Percentiles rank a stretch among this genome's conserved stretches.
These are phyloP conservation scores for Suzukiozyma palmioleophila DNA, from an alignment of 1,139 yeast species.

Conservation along the genomic window DNA sequence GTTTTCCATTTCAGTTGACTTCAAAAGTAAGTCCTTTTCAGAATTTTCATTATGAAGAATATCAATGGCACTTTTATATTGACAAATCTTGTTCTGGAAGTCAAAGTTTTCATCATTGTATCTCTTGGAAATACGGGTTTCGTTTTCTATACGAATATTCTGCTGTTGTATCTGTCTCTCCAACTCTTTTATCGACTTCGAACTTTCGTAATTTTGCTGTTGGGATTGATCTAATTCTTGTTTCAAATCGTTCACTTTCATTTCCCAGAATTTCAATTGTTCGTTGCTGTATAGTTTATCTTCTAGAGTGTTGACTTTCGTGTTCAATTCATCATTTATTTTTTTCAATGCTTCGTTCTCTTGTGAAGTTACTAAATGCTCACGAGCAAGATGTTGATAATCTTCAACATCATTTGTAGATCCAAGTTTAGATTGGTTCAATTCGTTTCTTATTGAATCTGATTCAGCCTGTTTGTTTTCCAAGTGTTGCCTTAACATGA, in stretches of 20 bases:
- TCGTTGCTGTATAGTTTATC: constrained; percentile 43
- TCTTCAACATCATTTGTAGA: constrained; percentile 31
- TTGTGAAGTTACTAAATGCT: constrained; percentile 34
- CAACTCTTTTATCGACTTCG: constrained; percentile 26
- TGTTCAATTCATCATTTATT: constrained; percentile 31
- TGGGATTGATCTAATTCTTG: constrained; percentile 28
- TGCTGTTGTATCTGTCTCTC: constrained; percentile 34
- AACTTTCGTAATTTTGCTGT: constrained; percentile 27
- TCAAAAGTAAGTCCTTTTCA: constrained; percentile 38
- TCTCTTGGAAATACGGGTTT: constrained; percentile 33
- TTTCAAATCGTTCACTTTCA: constrained; percentile 30
- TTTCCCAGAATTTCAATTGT: constrained; percentile 43
- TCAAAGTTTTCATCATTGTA: constrained; percentile 48
- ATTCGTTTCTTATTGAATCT: constrained; percentile 29
- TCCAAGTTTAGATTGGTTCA: constrained; percentile 31
- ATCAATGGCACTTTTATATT: constrained; percentile 32
- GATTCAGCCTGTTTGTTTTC: constrained; percentile 32
- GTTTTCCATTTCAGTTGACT: constrained; percentile 32
- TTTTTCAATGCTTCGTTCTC: constrained; percentile 41
- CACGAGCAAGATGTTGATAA: constrained; percentile 35
- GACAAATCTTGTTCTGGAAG: constrained; percentile 38
- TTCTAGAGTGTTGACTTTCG: constrained; percentile 32
- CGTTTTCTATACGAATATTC: constrained; percentile 34
- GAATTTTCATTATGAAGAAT: constrained; percentile 33
- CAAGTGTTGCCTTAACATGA: constrained; percentile 33